phyloP scores from a whole-genome alignment of 352 stramenopile genomes.

The Thalassiosira delicatula region DNA sequence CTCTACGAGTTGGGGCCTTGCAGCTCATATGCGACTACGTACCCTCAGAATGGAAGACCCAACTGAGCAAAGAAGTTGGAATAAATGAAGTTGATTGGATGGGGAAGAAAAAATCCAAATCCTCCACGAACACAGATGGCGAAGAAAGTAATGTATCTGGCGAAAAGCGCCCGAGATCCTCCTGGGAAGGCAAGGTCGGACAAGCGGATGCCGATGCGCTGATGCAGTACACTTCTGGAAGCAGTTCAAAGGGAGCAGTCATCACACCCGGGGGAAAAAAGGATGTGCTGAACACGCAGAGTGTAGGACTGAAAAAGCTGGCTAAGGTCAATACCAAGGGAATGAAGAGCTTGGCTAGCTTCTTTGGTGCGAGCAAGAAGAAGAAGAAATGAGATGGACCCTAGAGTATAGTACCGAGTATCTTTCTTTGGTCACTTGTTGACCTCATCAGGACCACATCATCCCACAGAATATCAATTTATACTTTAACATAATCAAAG shows the following conservation, averaged over 20 bases:
- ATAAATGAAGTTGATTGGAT: constrained; percentile 52
- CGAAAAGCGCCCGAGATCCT: constrained; percentile 34
- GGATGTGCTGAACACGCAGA: constrained; percentile 46
- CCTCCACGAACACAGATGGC: not conserved
- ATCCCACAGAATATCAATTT: no score
- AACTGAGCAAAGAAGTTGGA: constrained; percentile 54
- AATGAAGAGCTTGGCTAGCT: constrained; percentile 79
- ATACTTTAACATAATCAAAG: constrained; percentile 11
- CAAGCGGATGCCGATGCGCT: constrained; percentile 61
- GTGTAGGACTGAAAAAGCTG: constrained; percentile 67
- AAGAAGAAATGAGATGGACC: constrained; percentile 45
- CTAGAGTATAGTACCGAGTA: not conserved
- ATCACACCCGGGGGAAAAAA: constrained; percentile 47
- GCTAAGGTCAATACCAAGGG: constrained; percentile 80
- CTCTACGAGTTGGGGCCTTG: constrained; percentile 47
- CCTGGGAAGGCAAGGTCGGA: constrained; percentile 57
- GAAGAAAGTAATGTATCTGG: constrained; percentile 3
- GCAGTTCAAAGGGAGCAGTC: constrained; percentile 1
- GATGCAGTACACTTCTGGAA: constrained; percentile 42
- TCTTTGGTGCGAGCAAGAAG: constrained; percentile 68
- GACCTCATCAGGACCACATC: no score
- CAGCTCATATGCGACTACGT: constrained; percentile 79
- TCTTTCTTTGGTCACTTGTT: no score
- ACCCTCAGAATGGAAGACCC: constrained; percentile 56
- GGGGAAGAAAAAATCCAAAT: constrained; percentile 42